Base-by-base conservation (phyloP, 805 yeast genomes). In the Sungouiella blattae region DNA sequence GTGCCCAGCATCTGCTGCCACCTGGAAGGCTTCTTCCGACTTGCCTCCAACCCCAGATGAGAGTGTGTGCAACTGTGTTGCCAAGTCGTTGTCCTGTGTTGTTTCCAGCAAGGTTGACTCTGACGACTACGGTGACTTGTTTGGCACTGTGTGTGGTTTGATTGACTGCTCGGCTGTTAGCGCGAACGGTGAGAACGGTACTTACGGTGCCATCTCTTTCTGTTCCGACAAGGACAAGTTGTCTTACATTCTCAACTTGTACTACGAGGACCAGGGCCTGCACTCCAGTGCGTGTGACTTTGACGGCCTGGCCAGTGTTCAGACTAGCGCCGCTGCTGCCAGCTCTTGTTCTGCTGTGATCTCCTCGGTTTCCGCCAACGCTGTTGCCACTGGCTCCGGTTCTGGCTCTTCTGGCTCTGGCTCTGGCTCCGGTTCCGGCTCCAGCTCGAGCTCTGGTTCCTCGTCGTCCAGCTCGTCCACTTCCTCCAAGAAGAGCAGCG, bases 41-140 rank as follows among this genome's bases (percentile, higher is more conserved):
- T 69, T 84, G 55, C 94, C 94, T 52, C 94, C 93, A 60, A 80
- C 87, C 35, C 94, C 94, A 46, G 73, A 83, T 52, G 56, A 71
- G 33, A 70, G 57, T 30, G 67, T 75, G 37, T 84, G 93, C 71
- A 64, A 71, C 41, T 84, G 94, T 69, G 67, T 82, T 67, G 53
- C 70, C 23, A 49, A 51, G 18, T 62, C 87, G 9, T 65, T 73
- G 47, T 35, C 59, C 15, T 84, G 94, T 75, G 83, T 80, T 43
- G 75, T 84, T 37, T 46, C 64, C 23, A 75, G 67, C 42, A 67
- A 63, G 44, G 84, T 82, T 40, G 69, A 64, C 40, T 48, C 52
- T 11, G 71, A 70, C 3, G 81, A 83, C 50, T 84, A 83, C 57
- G 68, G 72, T 37, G 77, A 71, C 27, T 63, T 84, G 47, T 84